phyloP scores from a whole-genome alignment of 1,284 basidiomycete genomes.

The Rhodotorula glutinis region DNA sequence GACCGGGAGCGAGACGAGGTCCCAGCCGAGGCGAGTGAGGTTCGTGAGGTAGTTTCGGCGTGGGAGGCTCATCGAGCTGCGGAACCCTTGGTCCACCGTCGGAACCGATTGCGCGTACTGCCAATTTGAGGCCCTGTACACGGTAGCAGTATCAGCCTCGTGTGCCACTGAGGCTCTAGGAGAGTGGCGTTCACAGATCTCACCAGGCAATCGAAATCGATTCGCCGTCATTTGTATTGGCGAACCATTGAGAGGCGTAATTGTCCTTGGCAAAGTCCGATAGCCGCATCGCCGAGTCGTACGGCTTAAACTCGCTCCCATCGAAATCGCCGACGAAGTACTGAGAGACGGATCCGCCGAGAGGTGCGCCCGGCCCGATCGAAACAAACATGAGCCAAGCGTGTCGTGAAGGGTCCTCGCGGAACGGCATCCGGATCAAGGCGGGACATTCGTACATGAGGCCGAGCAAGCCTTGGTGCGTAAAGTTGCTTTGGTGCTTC shows the following conservation, averaged over 20 bases:
- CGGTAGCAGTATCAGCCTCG: background rate
- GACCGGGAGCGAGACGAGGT: constrained; percentile 12
- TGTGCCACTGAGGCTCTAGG: too few relatives aligned
- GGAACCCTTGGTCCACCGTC: constrained; percentile 11
- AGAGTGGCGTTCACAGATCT: background rate
- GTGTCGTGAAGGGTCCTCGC: background rate
- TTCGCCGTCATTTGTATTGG: background rate
- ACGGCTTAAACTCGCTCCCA: constrained; percentile 1
- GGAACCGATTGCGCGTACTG: constrained; percentile 16
- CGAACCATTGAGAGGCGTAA: constrained; percentile 2
- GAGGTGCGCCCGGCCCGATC: constrained; percentile 13
- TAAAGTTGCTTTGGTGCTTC: constrained; percentile 3
- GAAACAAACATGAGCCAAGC: constrained; percentile 1
- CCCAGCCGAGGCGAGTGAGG: constrained; percentile 7
- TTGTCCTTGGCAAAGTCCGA: constrained; percentile 8
- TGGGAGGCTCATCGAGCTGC: constrained; percentile 14
- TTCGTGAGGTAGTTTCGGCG: constrained; percentile 13
- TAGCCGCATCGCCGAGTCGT: background rate
- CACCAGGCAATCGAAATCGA: constrained; percentile 4
- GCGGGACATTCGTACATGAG: constrained; percentile 14
- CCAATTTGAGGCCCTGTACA: constrained; percentile 7
- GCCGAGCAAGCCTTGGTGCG: constrained; percentile 6
- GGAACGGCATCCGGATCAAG: background rate
- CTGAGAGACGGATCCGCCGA: constrained; percentile 6
- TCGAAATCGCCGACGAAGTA: constrained; percentile 11